Percentiles rank a stretch among this genome's conserved stretches.
Conservation (phyloP, 805 yeast genomes). For the Candida dajiaensis region DNA sequence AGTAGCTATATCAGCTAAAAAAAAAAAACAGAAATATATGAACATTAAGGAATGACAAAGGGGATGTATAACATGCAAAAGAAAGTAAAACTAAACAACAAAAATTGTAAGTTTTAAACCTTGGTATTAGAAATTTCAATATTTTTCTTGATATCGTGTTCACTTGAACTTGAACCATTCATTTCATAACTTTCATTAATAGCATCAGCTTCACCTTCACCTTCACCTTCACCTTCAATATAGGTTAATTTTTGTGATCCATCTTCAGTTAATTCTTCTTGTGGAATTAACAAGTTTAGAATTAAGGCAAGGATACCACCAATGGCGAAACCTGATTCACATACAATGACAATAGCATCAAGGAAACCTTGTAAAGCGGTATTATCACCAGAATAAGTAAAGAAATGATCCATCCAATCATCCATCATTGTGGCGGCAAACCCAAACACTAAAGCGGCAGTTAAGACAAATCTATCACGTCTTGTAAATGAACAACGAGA, state of each 20-base stretch:
- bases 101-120: neutral
- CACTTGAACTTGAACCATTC: neutral
- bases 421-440: conserved; percentile 63
- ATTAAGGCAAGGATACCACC: conserved; percentile 61
- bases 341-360: conserved; percentile 60
- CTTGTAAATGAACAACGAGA: conserved; percentile 49
- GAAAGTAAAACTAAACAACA: too few species aligned
- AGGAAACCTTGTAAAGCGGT: conserved; percentile 50
- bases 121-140: neutral
- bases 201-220: neutral
- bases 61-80: too few species aligned
- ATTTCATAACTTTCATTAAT: neutral
- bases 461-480: conserved; percentile 66
- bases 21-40: too few species aligned
- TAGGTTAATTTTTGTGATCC: conserved; percentile 7
- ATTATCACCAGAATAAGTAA: conserved; percentile 60
- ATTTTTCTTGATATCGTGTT: neutral
- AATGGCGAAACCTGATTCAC: conserved; percentile 71
- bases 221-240: neutral
- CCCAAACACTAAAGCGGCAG: conserved; percentile 59
- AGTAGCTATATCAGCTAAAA: too few species aligned
- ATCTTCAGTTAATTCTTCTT: conserved; percentile 39
- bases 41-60: too few species aligned
- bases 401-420: conserved; percentile 57
- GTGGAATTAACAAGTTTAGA: conserved; percentile 54